phyloP scores from a whole-genome alignment of 352 stramenopile genomes.

The Pythium aristosporum region DNA sequence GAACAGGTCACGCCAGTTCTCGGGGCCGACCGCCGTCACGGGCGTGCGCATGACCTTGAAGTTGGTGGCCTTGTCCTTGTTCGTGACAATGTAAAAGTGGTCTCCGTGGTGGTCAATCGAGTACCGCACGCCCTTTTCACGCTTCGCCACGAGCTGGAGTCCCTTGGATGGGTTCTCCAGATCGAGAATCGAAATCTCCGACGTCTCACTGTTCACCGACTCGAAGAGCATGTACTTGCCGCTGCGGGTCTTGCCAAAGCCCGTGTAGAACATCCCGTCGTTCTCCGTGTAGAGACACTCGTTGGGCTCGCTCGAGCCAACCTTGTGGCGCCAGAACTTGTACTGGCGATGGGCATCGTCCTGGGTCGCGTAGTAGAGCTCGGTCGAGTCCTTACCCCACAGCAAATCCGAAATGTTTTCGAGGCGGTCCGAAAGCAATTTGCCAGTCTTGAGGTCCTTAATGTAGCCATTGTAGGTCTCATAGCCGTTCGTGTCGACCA shows the following conservation, averaged over 20 bases:
- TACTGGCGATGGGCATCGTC: slow-evolving; percentile 92
- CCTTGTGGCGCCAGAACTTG: slow-evolving; percentile 91
- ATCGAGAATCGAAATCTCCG: slow-evolving; percentile 85
- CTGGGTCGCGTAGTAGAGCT: slow-evolving; percentile 94
- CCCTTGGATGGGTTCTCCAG: slow-evolving; percentile 46
- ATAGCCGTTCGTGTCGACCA: slow-evolving; percentile 92
- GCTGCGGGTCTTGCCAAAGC: slow-evolving; percentile 91
- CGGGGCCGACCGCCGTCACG: slow-evolving; percentile 40
- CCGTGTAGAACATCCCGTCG: slow-evolving; percentile 93
- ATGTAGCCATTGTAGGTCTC: slow-evolving; percentile 94
- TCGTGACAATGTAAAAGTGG: slow-evolving; percentile 94
- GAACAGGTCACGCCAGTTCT: slow-evolving; percentile 89
- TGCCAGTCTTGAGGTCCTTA: slow-evolving; percentile 75
- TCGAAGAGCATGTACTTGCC: slow-evolving; percentile 92
- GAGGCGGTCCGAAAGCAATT: slow-evolving; percentile 72
- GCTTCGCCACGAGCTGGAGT: slow-evolving; percentile 61
- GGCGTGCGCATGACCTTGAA: slow-evolving; percentile 89
- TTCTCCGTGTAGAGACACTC: slow-evolving; percentile 93
- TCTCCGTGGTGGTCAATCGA: slow-evolving; percentile 85
- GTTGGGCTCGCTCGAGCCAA: slow-evolving; percentile 78
- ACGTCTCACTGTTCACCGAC: slow-evolving; percentile 90
- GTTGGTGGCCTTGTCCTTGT: slow-evolving; percentile 92
- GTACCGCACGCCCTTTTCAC: slow-evolving; percentile 76
- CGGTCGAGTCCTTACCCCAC: slow-evolving; percentile 89
- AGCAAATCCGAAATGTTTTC: slow-evolving; percentile 86